These are phyloP conservation scores for Austropuccinia psidii DNA, from an alignment of 1,284 basidiomycete genomes.

Conservation along the genomic window DNA sequence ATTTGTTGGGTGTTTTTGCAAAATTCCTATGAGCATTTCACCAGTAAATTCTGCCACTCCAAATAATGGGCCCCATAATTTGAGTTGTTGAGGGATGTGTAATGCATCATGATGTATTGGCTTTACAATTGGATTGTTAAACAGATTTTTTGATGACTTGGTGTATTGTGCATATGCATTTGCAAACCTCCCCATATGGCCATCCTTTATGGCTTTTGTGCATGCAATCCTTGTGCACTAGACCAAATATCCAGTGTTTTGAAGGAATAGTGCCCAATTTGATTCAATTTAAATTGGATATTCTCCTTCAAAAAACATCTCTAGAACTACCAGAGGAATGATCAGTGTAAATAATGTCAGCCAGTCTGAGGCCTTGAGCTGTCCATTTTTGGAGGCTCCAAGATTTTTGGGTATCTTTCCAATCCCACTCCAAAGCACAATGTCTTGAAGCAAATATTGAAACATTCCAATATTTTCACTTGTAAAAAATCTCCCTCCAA, in stretches of 20 bases:
- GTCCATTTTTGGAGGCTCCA: neutral
- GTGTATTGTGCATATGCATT: slow-evolving; percentile 5
- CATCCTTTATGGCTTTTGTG: neutral
- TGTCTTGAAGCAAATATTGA: neutral
- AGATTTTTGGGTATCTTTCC: neutral
- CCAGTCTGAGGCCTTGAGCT: slow-evolving; percentile 20
- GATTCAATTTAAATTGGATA: neutral
- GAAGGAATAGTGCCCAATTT: neutral
- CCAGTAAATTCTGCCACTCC: slow-evolving; percentile 35
- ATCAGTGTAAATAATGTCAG: neutral
- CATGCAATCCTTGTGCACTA: slow-evolving; percentile 36
- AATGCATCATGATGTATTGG: slow-evolving; percentile 38
- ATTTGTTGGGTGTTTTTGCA: slow-evolving; percentile 37
- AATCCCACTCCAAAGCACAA: neutral
- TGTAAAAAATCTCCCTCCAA: too few relatives aligned
- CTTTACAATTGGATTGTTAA: slow-evolving; percentile 2
- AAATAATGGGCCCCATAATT: slow-evolving; percentile 35
- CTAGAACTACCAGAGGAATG: neutral
- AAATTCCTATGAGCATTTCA: slow-evolving; percentile 34
- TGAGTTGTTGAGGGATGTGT: slow-evolving; percentile 36
- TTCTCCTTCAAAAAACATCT: neutral
- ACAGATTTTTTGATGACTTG: slow-evolving; percentile 23
- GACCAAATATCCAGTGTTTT: slow-evolving; percentile 28
- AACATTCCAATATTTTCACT: too few relatives aligned
- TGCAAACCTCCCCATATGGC: neutral